Evolutionary conservation across 768 basidiomycete genomes (phyloP).

Genomic region (Leccinum variicolor): DNA sequence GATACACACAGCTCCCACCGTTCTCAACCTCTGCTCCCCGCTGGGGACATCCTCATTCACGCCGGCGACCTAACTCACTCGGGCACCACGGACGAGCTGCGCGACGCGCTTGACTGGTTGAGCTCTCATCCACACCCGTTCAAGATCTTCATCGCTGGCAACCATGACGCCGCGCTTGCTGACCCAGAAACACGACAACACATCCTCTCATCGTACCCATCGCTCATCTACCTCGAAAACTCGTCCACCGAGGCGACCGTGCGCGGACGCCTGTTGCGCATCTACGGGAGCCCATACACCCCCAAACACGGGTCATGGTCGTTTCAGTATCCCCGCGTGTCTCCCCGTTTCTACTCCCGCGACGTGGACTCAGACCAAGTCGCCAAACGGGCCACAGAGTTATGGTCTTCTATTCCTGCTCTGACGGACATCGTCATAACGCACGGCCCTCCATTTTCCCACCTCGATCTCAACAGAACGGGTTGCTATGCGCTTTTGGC

Average conservation of each 20-base stretch:
- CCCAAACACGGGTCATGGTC: slow-evolving; percentile 5
- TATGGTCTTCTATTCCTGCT: not conserved
- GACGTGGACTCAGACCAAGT: not conserved
- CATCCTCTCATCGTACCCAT: not conserved
- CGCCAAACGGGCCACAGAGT: not conserved
- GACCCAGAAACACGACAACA: not conserved
- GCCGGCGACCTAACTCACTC: slow-evolving; percentile 6
- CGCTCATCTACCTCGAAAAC: slow-evolving; percentile 11
- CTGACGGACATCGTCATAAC: not conserved
- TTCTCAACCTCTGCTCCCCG: slow-evolving; percentile 1
- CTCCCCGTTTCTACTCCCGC: not conserved
- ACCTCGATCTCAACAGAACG: not conserved
- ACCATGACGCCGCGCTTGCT: slow-evolving; percentile 7
- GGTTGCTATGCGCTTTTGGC: slow-evolving; percentile 7
- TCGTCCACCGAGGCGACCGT: not conserved
- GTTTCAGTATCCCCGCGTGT: slow-evolving; percentile 10
- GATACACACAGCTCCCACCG: slow-evolving; percentile 8
- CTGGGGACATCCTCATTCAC: slow-evolving; percentile 7
- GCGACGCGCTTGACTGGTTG: slow-evolving; percentile 8
- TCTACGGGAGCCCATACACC: slow-evolving; percentile 10
- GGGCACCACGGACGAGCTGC: slow-evolving; percentile 1
- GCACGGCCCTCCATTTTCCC: not conserved
- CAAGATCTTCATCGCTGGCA: slow-evolving; percentile 10
- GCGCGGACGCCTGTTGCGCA: slow-evolving; percentile 1
- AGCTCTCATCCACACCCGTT: slow-evolving; percentile 7